Percentiles rank a stretch among this genome's conserved stretches.
phyloP scores from a whole-genome alignment of 345 rosid species.

The Lepidium aucheri region DNA sequence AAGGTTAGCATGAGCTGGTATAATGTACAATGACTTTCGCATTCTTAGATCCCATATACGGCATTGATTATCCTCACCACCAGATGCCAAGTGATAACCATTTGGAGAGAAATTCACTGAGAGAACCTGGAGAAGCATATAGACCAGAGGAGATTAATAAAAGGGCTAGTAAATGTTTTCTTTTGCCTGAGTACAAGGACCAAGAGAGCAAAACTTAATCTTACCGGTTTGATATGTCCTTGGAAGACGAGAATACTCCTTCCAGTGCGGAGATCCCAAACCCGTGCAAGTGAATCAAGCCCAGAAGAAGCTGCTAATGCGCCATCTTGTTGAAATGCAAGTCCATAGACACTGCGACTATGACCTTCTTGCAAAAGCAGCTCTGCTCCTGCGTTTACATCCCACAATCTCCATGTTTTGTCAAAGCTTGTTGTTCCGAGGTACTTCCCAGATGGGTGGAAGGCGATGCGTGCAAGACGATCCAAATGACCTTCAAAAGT shows the following conservation, averaged over 20 bases:
- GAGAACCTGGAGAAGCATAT: constrained; percentile 50
- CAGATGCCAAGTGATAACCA: constrained; percentile 94
- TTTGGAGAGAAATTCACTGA: constrained; percentile 87
- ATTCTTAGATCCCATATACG: constrained; percentile 95
- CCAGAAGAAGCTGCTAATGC: constrained; percentile 90
- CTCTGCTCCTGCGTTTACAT: constrained; percentile 69
- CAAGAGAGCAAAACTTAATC: constrained; percentile 7
- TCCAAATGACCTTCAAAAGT: constrained; percentile 89
- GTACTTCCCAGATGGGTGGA: constrained; percentile 94
- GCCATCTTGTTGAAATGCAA: constrained; percentile 92
- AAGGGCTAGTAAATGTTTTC: not conserved
- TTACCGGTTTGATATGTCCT: constrained; percentile 92
- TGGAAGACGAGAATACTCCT: constrained; percentile 79
- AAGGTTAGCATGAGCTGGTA: constrained; percentile 94
- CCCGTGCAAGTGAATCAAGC: constrained; percentile 80
- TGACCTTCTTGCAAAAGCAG: constrained; percentile 97
- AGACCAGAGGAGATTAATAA: not conserved
- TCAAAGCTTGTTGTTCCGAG: constrained; percentile 92
- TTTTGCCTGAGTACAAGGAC: not conserved
- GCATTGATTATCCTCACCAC: constrained; percentile 93
- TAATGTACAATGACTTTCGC: constrained; percentile 64
- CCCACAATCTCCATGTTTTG: constrained; percentile 99
- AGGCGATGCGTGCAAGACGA: constrained; percentile 83
- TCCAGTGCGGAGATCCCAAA: constrained; percentile 98
- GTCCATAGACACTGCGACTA: constrained; percentile 82